Evolutionary conservation across 2,329 filamentous ascomycete genomes (phyloP).

Genomic region (Westerdykella aurantiaca): DNA sequence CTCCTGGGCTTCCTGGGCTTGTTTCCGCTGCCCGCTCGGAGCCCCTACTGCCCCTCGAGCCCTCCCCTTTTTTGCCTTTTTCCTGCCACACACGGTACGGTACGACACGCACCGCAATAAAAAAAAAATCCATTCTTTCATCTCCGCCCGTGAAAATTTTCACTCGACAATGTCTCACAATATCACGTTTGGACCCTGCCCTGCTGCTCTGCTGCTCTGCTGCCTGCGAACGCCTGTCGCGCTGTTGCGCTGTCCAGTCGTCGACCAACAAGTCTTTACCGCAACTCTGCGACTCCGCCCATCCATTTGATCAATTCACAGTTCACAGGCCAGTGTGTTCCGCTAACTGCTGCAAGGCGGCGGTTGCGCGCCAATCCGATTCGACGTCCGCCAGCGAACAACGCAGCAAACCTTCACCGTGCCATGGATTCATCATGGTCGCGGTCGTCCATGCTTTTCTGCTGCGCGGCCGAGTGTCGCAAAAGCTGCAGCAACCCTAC

Average conservation of each 20-base stretch:
- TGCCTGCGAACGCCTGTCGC: conserved; percentile 4
- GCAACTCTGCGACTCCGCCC: conserved; percentile 31
- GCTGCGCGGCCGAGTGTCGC: no score
- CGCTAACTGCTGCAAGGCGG: conserved; percentile 21
- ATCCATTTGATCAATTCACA: no score
- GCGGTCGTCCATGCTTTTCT: conserved; percentile 17
- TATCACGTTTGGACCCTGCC: conserved; percentile 3
- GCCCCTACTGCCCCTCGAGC: conserved; percentile 14
- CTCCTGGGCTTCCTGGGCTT: no score
- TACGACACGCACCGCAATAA: background rate
- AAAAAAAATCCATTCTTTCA: conserved; percentile 4
- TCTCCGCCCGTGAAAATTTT: conserved; percentile 34
- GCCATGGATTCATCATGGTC: conserved; percentile 21
- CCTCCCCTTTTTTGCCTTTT: conserved; percentile 13
- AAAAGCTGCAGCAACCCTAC: conserved; percentile 21
- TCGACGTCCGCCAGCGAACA: conserved; percentile 27
- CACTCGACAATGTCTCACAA: conserved; percentile 28
- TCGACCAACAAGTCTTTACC: conserved; percentile 22
- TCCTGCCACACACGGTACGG: background rate
- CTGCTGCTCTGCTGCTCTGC: background rate
- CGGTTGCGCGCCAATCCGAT: conserved; percentile 22
- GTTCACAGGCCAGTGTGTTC: no score
- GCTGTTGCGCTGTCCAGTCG: conserved; percentile 19
- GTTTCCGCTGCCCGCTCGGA: conserved; percentile 21
- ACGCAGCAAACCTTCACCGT: conserved; percentile 24